Base-by-base conservation (phyloP, 2,329 filamentous ascomycete genomes). In the Scedosporium minutisporum region DNA sequence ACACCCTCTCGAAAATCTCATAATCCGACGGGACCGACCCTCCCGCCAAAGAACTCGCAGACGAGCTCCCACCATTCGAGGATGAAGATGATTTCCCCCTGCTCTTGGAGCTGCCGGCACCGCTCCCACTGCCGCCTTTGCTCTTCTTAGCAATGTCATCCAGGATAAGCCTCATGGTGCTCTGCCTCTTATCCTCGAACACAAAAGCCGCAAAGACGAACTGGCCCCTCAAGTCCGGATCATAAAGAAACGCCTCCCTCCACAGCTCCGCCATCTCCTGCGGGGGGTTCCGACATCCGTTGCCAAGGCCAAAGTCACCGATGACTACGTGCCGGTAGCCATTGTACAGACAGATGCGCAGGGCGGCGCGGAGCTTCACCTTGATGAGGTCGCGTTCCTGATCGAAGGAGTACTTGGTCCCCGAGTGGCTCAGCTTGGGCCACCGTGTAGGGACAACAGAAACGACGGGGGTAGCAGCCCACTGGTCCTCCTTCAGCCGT, bases 361-460 rank as follows among this genome's bases (percentile, higher is more conserved):
- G 81, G 2, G 88, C 86, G 1, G 85, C 83, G 23, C 85, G 83
- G 72, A 92, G 87, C 74, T 91, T 91, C 68, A 88, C 86, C 68
- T 81, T 82, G 75, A 90, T 88, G 71, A 91, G 80, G 66, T 89
- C 85, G 65, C 83, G 83, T 74, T 92, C 89, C 68, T 87, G 80
- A 3, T 80, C 78, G 72, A 93, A 92, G 0, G 87, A 88, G 73
- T 91, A 92, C 65, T 83, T 84, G 65, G 78, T 79, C n/a, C 85
- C 86, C 58, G 80, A 78, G 64, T 85, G 83, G 68, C 86, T 86
- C 46, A 92, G 81, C 73, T 91, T 91, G 18, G 89, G 89, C 74
- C 88, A 85, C 25, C 87, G 83, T 6, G 87, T 85, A 9, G 89
- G 88, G 23, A 87, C 83, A 21, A 91, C 86, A 1, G 87, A 90